phyloP scores from a whole-genome alignment of 208 protist genomes.

The Trypanosomatidae sp. region DNA sequence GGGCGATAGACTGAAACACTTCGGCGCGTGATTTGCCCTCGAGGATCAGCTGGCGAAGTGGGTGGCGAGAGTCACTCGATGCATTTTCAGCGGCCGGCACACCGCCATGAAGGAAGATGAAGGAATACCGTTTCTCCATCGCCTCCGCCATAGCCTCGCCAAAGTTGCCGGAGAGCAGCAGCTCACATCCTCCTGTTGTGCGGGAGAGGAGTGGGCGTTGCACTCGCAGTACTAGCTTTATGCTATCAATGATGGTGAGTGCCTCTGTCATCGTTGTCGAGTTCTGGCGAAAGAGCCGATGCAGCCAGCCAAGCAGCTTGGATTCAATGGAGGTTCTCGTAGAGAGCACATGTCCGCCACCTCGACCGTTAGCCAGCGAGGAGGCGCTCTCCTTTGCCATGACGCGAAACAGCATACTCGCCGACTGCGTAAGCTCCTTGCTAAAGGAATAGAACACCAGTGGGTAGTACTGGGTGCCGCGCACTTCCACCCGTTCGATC shows the following conservation, averaged over 20 bases:
- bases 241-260: constrained; percentile 58
- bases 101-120: constrained; percentile 38
- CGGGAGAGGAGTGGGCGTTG: constrained; percentile 6
- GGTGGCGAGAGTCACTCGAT: constrained; percentile 14
- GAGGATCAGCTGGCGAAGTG: constrained; percentile 39
- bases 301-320: constrained; percentile 60
- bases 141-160: constrained; percentile 37
- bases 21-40: not conserved
- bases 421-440: constrained; percentile 14
- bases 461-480: constrained; percentile 61
- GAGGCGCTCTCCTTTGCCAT: constrained; percentile 18
- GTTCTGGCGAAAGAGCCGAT: constrained; percentile 47
- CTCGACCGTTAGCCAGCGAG: not conserved
- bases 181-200: constrained; percentile 16
- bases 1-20: constrained; percentile 24
- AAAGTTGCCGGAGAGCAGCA: constrained; percentile 55
- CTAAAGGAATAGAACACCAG: constrained; percentile 29
- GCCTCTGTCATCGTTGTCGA: constrained; percentile 28
- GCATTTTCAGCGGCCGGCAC: not conserved
- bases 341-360: not conserved
- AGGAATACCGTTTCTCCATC: constrained; percentile 52
- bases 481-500: constrained; percentile 73
- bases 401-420: constrained; percentile 21
- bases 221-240: constrained; percentile 41
- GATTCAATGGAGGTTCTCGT: constrained; percentile 30